Conservation (phyloP, 2,329 filamentous ascomycete species). For the Aspergillus brasiliensis region DNA sequence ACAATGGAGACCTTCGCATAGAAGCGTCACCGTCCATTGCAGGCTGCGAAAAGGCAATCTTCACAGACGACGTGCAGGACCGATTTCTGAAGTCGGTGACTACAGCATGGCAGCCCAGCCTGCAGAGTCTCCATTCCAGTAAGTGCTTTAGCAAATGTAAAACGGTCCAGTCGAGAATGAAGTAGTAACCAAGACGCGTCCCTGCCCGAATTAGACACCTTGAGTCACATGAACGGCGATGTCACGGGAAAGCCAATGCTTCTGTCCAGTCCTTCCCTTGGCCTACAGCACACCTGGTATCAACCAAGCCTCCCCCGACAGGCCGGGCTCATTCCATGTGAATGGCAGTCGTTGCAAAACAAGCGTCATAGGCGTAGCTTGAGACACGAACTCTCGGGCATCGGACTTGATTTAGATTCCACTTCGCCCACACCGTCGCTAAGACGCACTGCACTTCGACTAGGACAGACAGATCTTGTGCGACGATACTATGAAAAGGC, state of each 20-base stretch:
- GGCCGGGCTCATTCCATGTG: constrained; percentile 34
- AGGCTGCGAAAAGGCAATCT: constrained; percentile 35
- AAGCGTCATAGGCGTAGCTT: constrained; percentile 29
- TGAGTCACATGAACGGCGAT: constrained; percentile 16
- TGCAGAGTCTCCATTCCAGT: constrained; percentile 29
- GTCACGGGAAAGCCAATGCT: constrained; percentile 13
- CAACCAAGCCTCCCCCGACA: constrained; percentile 20
- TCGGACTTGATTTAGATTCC: constrained; percentile 19
- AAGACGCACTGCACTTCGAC: constrained; percentile 30
- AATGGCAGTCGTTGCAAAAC: constrained; percentile 32
- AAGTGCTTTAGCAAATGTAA: constrained; percentile 10
- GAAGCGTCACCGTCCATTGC: constrained; percentile 37
- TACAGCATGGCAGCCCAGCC: constrained; percentile 20
- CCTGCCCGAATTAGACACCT: constrained; percentile 3
- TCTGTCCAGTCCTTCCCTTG: constrained; percentile 14
- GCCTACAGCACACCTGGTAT: constrained; percentile 28
- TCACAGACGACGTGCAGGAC: constrained; percentile 39
- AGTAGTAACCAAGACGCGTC: background rate
- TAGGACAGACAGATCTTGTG: constrained; percentile 30
- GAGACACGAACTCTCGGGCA: constrained; percentile 19
- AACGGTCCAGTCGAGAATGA: background rate
- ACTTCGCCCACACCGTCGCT: constrained; percentile 23
- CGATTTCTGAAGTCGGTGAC: constrained; percentile 35
- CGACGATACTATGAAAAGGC: constrained; percentile 41
- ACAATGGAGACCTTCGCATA: constrained; percentile 34